Evolutionary conservation across 768 basidiomycete species (phyloP).

Genomic region (Termitomyces sp.): DNA sequence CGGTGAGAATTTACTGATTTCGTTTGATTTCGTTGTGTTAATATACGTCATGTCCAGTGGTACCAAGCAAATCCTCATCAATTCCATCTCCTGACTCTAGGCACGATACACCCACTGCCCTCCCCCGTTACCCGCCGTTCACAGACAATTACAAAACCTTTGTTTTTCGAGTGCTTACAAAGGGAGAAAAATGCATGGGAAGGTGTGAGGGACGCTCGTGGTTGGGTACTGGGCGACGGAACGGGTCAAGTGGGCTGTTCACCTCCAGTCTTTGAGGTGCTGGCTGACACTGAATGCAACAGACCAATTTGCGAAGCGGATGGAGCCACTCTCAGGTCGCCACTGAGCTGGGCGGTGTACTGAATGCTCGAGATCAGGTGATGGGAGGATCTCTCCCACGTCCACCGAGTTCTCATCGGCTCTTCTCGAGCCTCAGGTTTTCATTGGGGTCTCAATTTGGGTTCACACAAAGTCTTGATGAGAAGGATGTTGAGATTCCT

Average conservation of each 20-base stretch:
- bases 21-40: not conserved
- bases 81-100: slow-evolving; percentile 83
- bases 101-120: slow-evolving; percentile 84
- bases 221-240: slow-evolving; percentile 51
- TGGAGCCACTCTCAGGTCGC: slow-evolving; percentile 56
- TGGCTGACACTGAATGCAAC: slow-evolving; percentile 18
- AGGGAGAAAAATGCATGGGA: slow-evolving; percentile 61
- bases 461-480: slow-evolving; percentile 31
- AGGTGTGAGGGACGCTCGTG: slow-evolving; percentile 51
- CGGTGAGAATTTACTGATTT: slow-evolving; percentile 36
- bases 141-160: slow-evolving; percentile 87
- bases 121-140: slow-evolving; percentile 75
- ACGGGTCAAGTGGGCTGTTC: slow-evolving; percentile 7
- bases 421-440: slow-evolving; percentile 57
- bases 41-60: slow-evolving; percentile 39
- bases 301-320: slow-evolving; percentile 30
- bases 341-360: slow-evolving; percentile 56
- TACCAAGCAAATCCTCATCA: slow-evolving; percentile 74
- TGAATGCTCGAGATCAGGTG: slow-evolving; percentile 45
- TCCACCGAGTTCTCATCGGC: slow-evolving; percentile 36
- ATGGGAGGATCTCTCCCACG: slow-evolving; percentile 14
- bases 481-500: slow-evolving; percentile 28
- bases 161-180: slow-evolving; percentile 69
- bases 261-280: not conserved
- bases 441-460: slow-evolving; percentile 31